Evolutionary conservation across 805 yeast genomes (phyloP), one percentile per base, ranked within the genome.

Genomic region (Candida verbasci): DNA sequence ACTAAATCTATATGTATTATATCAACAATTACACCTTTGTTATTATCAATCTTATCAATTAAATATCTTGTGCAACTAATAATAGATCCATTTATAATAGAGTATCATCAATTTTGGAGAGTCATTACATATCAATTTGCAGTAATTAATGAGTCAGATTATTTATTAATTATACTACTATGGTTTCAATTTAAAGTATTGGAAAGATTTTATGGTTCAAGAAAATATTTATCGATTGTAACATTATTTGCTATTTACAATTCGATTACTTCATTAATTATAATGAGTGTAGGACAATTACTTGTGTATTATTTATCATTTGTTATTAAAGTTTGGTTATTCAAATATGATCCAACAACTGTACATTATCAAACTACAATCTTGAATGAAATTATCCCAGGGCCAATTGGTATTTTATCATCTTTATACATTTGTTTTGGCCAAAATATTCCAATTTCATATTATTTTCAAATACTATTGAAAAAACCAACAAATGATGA

Each of bases 91-190:
- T 77, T 70, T 47, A 62, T 80, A 8, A 47, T 66, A 2, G 64
- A 70, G 40, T 79, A 80, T 60, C 36, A 52, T 9, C 87, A 80
- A 44, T 79, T 68, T 49, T 80, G 82, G 74, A 57, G 86, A 35
- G 50, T 75, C 7, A 30, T 67, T 6, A 50, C 69, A 6, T 70
- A 65, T 45, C 86, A 78, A 49, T 18, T 74, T 9, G 60, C 74
- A n/a, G 74, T 75, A 34, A 62, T 74, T 29, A 78, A 76, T 49
- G 84, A 78, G 50, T 70, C 81, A 4, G 84, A 80, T 53, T 75
- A 70, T 40, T 39, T 74, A 15, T 44, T 77, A 3, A 49, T 68
- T 2, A 49, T 70, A 9, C 52, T 74, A 10, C 48, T 80, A 26
- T 52, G 76, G 66, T 65, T 75, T 39, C 72, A 72, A 34, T 69